Conservation (phyloP, 2,329 filamentous ascomycete genomes). For the Pochonia chlamydosporia region DNA sequence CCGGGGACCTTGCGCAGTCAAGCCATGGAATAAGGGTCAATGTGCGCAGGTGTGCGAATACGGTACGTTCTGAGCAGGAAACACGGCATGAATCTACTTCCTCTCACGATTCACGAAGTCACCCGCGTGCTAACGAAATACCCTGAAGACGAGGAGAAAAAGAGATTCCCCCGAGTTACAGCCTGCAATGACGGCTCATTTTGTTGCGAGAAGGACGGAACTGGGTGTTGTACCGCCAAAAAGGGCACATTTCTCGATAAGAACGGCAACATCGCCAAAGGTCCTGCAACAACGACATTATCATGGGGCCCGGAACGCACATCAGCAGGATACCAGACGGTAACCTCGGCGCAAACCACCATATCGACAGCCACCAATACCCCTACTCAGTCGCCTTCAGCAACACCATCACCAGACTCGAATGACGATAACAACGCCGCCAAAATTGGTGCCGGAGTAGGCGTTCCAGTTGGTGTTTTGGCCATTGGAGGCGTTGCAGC, state of each 20-base stretch:
- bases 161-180: neutral
- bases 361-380: neutral
- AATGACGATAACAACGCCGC: neutral
- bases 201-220: conserved; percentile 1
- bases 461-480: neutral
- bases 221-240: neutral
- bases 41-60: conserved; percentile 4
- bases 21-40: neutral
- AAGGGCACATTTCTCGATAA: conserved; percentile 4
- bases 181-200: conserved; percentile 2
- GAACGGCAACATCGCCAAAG: conserved; percentile 1
- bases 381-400: too few species aligned
- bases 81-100: neutral
- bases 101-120: neutral
- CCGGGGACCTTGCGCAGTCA: conserved; percentile 2
- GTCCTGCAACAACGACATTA: neutral
- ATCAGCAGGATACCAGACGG: neutral
- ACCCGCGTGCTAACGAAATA: too few species aligned
- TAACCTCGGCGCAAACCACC: neutral
- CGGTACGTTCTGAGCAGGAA: neutral
- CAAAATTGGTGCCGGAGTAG: conserved; percentile 1
- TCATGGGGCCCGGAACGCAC: conserved; percentile 5
- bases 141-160: neutral
- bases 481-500: neutral
- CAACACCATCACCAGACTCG: neutral